Base-by-base conservation (phyloP, 805 yeast genomes). In the Clavispora asparagi region DNA sequence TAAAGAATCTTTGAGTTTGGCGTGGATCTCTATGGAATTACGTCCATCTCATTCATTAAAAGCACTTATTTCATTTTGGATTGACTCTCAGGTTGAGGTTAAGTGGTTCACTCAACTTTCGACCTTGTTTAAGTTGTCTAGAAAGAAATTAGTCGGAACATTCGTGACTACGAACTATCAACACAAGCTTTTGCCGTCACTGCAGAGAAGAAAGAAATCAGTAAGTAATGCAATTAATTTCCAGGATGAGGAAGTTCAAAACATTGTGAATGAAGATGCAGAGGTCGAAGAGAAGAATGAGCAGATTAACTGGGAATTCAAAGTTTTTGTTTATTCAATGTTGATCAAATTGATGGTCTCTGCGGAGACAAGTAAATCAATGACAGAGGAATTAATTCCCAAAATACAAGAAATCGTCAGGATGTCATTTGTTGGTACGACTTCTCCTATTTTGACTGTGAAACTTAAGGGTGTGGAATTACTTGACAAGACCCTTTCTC, bases 351-450 rank as follows among this genome's bases (percentile, higher is more conserved):
- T 79, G 14, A 54, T 82, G 12, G 47, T 55, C 0, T 64, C 70
- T 43, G 71, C 83, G 1, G 51, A 53, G 7, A 60, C 60, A 14
- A 76, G 76, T 47, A 45, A 63, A 0, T 58, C 57, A 25, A 55
- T 81, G n/a, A 63, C 73, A 26, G 60, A 64, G 1, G 69, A 63
- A 38, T 59, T 82, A 30, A 65, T 76, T 9, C 59, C 71, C 0
- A 72, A 68, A 40, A 71, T 84, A 7, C 72, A 80, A 8, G 95
- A 87, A 17, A 64, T 92, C 35, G 83, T 91, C 26, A 83, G 85
- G 50, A 70, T 89, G 6, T 82, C 96, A 1, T 91, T 88, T 57
- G 74, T 85, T 10, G 89, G 95, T 0, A 81, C 96, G 0, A 86
- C 96, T 0, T 79, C 95, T 0, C 76, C 83, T 4, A 75, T 87